phyloP scores from a whole-genome alignment of 2,329 filamentous ascomycete genomes.

The Penicillium sp. region DNA sequence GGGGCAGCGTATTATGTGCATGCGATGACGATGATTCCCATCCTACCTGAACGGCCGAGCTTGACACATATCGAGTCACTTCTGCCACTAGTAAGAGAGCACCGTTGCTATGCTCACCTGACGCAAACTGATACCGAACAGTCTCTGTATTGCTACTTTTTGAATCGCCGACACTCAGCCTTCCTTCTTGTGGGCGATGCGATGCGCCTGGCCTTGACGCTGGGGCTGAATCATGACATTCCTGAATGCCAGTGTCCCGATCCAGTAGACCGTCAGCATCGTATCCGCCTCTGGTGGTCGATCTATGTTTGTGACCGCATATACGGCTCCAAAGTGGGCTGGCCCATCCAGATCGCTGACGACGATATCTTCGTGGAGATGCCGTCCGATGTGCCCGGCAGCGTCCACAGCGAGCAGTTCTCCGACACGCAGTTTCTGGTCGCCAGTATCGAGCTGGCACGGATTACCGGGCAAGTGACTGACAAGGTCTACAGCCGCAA shows the following conservation, averaged over 20 bases:
- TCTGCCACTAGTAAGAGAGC: constrained; percentile 30
- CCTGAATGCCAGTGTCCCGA: constrained; percentile 26
- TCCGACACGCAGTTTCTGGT: constrained; percentile 30
- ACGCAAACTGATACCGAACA: no score
- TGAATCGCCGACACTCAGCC: constrained; percentile 30
- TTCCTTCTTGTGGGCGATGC: constrained; percentile 34
- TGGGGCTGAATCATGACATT: constrained; percentile 42
- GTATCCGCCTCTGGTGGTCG: constrained; percentile 33
- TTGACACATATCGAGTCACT: constrained; percentile 43
- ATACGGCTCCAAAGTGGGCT: constrained; percentile 46
- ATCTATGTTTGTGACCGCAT: constrained; percentile 40
- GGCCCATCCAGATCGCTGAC: constrained; percentile 48
- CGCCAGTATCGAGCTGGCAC: constrained; percentile 30
- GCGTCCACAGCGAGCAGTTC: constrained; percentile 29
- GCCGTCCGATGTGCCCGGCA: constrained; percentile 25
- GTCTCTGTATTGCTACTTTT: constrained; percentile 30
- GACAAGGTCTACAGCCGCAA: constrained; percentile 29
- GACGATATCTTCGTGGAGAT: constrained; percentile 42
- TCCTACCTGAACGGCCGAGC: constrained; percentile 41
- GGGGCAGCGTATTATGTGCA: constrained; percentile 41
- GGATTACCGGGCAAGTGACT: constrained; percentile 27
- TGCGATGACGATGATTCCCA: constrained; percentile 37
- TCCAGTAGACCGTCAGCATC: constrained; percentile 34
- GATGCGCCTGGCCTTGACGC: constrained; percentile 39
- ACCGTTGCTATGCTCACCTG: not conserved